Evolutionary conservation across 768 basidiomycete genomes (phyloP).

Genomic region (Podaxis pistillaris): DNA sequence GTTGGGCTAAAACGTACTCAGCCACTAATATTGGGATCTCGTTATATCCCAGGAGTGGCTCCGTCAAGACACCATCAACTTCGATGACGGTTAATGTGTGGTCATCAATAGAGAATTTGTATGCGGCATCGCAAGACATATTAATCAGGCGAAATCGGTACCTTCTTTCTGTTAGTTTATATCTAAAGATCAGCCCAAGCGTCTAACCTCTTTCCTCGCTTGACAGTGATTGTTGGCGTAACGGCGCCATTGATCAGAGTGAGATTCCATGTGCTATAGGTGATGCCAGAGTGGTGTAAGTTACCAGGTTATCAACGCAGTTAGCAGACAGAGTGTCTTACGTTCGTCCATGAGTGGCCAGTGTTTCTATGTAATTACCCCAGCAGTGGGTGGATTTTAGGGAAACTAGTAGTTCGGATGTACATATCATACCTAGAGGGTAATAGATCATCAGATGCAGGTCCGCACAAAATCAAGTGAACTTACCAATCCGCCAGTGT

Average conservation of each 20-base stretch:
- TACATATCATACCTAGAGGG: neutral
- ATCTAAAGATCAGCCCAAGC: neutral
- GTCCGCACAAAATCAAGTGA: constrained; percentile 1
- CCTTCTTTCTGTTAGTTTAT: constrained; percentile 32
- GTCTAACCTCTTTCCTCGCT: neutral
- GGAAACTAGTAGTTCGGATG: neutral
- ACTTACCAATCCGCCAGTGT: constrained; percentile 18
- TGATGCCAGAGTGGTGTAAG: constrained; percentile 7
- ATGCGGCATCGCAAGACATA: constrained; percentile 38
- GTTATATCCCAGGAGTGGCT: neutral
- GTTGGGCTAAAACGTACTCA: neutral
- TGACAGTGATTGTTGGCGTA: neutral
- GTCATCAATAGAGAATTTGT: constrained; percentile 39
- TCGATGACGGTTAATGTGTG: constrained; percentile 45
- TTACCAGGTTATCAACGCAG: constrained; percentile 43
- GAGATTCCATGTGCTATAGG: neutral
- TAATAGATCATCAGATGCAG: neutral
- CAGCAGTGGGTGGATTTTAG: neutral
- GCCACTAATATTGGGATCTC: neutral
- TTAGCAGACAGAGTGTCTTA: constrained; percentile 19
- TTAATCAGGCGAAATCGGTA: constrained; percentile 44
- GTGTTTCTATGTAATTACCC: neutral
- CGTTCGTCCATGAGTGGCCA: neutral
- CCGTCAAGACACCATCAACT: constrained; percentile 33
- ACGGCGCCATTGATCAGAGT: constrained; percentile 17